Evolutionary conservation across 2,329 filamentous ascomycete species (phyloP), one percentile per base, ranked within the genome.

Genomic region (Hymenoscyphus albidus): DNA sequence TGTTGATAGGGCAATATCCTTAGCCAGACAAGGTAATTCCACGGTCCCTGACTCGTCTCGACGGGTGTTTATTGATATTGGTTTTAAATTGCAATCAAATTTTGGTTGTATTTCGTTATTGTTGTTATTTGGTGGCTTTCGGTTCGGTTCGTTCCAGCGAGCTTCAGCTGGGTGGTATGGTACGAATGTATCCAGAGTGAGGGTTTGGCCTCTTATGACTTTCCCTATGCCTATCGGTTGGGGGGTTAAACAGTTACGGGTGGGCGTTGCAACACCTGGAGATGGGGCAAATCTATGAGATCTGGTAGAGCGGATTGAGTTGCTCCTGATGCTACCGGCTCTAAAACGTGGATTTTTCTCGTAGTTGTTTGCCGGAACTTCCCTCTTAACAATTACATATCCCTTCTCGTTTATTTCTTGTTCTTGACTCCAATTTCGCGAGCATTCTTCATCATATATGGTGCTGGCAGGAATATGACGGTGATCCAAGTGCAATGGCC

Each of bases 271-370:
- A 2, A 44, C 7, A n/a, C 4, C 14, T 3, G 7, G 16, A 44
- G 42, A 14, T n/a, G 14, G 48, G 22, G 2, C 18, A 54, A 3
- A 22, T 54, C 18, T 54, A 9, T 54, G 22, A 5, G 48, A 13
- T 13, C 48, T 54, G 18, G 18, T 54, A 22, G 59, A 64, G n/a
- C 32, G 18, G 2, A 67, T 38, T 2, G 65, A 65, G 40, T 62
- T 64, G 31, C 40, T 62, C 55, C 59, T 67, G 18, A 54, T 65
- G 40, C 55, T 51, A 18, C 54, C 35, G 39, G 9, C 9, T 54
- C 13, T 54, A 5, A 18, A 10, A 18, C 48, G 48, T 54, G 48
- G n/a, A 22, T 27, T 54, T 54, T 9, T 54, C 22, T 54, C 48
- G 22, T 27, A 27, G 18, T 22, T 22, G 22, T 54, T 54, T 27